Evolutionary conservation across 1,284 basidiomycete genomes (phyloP).

Genomic region (Naganishia sp.): DNA sequence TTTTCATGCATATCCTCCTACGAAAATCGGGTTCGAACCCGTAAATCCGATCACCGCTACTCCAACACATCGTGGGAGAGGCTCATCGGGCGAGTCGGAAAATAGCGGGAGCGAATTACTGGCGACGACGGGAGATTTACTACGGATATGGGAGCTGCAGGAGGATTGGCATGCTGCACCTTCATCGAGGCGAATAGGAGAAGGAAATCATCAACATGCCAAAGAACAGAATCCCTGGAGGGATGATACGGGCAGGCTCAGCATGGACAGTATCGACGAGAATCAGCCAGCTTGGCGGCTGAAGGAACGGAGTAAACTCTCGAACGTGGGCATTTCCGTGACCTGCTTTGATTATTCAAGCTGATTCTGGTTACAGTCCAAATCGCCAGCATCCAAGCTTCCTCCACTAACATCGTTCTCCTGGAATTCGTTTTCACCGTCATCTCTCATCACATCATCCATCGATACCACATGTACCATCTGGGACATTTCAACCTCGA

Average conservation of each 20-base stretch:
- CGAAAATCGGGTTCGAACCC: constrained; percentile 54
- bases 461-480: constrained; percentile 95
- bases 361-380: constrained; percentile 64
- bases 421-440: constrained; percentile 88
- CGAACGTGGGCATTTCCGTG: constrained; percentile 64
- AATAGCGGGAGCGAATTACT: constrained; percentile 63
- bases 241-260: constrained; percentile 57
- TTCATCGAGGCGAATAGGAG: constrained; percentile 37
- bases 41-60: constrained; percentile 22
- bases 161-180: constrained; percentile 33
- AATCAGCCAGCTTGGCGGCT: constrained; percentile 52
- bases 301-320: constrained; percentile 58
- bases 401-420: constrained; percentile 93
- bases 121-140: constrained; percentile 84
- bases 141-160: constrained; percentile 82
- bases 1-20: constrained; percentile 49
- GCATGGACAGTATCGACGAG: constrained; percentile 63
- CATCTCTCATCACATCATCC: constrained; percentile 87
- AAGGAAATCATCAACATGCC: constrained; percentile 38
- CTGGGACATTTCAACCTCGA: constrained; percentile 94
- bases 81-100: constrained; percentile 37
- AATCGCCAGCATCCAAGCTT: constrained; percentile 76
- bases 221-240: constrained; percentile 60
- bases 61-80: constrained; percentile 22
- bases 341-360: background rate